phyloP scores from a whole-genome alignment of 2,329 filamentous ascomycete genomes.

The Cordyceps fumosorosea region DNA sequence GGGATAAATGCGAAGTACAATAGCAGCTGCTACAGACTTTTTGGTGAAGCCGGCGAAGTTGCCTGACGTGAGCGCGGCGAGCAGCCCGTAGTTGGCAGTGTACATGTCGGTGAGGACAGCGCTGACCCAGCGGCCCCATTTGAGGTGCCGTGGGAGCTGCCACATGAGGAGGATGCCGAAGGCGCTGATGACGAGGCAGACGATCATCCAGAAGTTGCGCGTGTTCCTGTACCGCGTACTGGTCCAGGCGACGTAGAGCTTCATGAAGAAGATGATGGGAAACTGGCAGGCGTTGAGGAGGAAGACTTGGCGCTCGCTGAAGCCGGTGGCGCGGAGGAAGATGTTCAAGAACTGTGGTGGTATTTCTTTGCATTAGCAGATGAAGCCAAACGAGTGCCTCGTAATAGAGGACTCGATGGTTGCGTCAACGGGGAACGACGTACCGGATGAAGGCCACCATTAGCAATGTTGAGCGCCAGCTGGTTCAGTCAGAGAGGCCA shows the following conservation, averaged over 20 bases:
- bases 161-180: slow-evolving; percentile 21
- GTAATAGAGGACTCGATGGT: neutral
- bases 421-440: neutral
- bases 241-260: slow-evolving; percentile 18
- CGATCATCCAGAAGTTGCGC: slow-evolving; percentile 21
- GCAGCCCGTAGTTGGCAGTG: slow-evolving; percentile 25
- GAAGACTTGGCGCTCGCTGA: slow-evolving; percentile 17
- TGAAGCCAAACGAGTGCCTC: neutral
- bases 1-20: slow-evolving; percentile 24
- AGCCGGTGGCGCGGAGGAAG: slow-evolving; percentile 20
- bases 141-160: neutral
- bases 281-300: slow-evolving; percentile 18
- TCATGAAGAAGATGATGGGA: slow-evolving; percentile 19
- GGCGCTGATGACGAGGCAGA: slow-evolving; percentile 17
- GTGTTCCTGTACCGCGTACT: slow-evolving; percentile 20
- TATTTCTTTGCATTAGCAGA: neutral
- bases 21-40: slow-evolving; percentile 49
- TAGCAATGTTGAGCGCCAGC: slow-evolving; percentile 22
- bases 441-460: slow-evolving; percentile 20
- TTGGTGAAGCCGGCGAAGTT: slow-evolving; percentile 57
- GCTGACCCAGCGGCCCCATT: slow-evolving; percentile 10
- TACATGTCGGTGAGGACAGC: neutral
- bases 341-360: slow-evolving; percentile 20
- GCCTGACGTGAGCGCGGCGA: slow-evolving; percentile 47
- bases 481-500: slow-evolving; percentile 16